These are phyloP conservation scores for Gynostemma pentaphyllum DNA, from an alignment of 306 rosid species.

Conservation along the genomic window DNA sequence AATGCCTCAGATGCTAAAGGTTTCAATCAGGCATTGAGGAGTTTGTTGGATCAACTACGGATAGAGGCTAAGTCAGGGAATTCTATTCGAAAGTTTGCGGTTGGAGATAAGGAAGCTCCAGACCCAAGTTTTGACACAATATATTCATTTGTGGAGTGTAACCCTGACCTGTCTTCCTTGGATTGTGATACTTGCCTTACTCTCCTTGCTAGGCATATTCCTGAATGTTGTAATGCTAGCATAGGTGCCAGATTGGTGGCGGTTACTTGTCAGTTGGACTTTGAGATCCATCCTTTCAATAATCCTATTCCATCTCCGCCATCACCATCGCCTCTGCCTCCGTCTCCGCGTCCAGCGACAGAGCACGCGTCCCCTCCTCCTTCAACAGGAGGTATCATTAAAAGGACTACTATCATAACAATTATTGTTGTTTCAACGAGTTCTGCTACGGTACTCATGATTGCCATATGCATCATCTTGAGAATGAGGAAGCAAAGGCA, in stretches of 20 bases:
- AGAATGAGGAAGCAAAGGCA: neutral
- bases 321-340: neutral
- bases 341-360: no score
- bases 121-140: neutral
- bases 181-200: neutral
- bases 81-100: neutral
- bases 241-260: neutral
- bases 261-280: neutral
- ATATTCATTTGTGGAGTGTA: constrained; percentile 3
- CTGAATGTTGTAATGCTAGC: neutral
- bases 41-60: neutral
- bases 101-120: neutral
- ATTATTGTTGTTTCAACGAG: no score
- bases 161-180: neutral
- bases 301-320: neutral
- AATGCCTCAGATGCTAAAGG: neutral
- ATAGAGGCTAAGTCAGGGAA: constrained; percentile 4
- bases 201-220: neutral
- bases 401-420: no score
- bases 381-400: no score
- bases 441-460: constrained; percentile 2
- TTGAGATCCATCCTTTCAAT: neutral
- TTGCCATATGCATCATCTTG: constrained; percentile 15
- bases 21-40: neutral
- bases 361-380: no score